Evolutionary conservation across 2,329 filamentous ascomycete genomes (phyloP), one percentile per base, ranked within the genome.

Genomic region (Trichoderma arundinaceum): DNA sequence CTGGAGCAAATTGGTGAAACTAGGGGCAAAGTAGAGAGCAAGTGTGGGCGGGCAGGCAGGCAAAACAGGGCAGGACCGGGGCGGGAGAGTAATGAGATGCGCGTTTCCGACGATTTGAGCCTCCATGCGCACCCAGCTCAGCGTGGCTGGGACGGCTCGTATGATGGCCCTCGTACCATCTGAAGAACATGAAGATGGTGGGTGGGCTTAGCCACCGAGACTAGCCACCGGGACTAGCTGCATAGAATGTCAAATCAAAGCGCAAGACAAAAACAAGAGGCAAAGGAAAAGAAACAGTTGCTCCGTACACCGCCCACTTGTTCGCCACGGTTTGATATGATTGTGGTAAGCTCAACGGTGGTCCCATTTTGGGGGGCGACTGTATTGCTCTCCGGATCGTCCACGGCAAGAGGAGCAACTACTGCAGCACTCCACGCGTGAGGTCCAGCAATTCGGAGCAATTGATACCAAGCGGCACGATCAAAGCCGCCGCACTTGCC

Each of bases 401-500:
- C 22, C 22, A 28, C 22, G 22, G 22, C 22, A 28, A 4, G 22
- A 28, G 22, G 22, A 28, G 22, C 22, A 28, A 28, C 22, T 28
- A 28, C 22, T 28, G 22, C 22, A 28, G 22, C 22, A 28, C 22
- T 28, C 22, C 22, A 28, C 22, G 22, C 22, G 22, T 4, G 4
- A 28, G 22, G 10, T 28, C 19, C 33, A 49, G 35, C 33, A 17
- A 41, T 51, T 41, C 44, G 57, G 57, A 39, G 44, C 57, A 60
- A 60, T 19, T 51, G 19, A 49, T 60, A 17, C 35, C 44, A 51
- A 39, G 35, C 57, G 57, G 57, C 19, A 15, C 44, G 57, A 51
- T 41, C 57, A 32, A 60, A 51, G 46, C 22, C 46, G 44, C 57
- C 57, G 57, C 46, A 51, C 15, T 9, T 60, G 57, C 57, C 17